Percentiles rank a stretch among this genome's conserved stretches.
Evolutionary conservation across 768 basidiomycete species (phyloP).

Genomic region (Chlorophyllum brunneum): DNA sequence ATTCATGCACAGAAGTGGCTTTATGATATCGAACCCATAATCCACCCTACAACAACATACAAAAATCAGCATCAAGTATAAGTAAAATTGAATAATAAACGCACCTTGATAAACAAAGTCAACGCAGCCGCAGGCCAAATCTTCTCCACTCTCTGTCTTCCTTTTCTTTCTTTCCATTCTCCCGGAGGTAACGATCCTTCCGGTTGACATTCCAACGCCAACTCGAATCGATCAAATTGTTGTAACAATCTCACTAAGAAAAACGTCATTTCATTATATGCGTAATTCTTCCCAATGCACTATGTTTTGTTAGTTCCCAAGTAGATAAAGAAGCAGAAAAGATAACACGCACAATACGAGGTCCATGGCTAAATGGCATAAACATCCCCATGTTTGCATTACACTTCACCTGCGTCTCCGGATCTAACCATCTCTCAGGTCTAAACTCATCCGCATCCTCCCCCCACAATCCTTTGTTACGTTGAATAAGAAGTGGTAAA

Average conservation of each 20-base stretch:
- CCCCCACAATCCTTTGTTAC: conserved; percentile 69
- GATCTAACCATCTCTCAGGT: conserved; percentile 74
- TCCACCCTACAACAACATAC: conserved; percentile 40
- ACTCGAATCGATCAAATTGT: conserved; percentile 53
- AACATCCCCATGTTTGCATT: conserved; percentile 65
- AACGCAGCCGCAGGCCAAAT: conserved; percentile 62
- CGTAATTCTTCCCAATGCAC: conserved; percentile 74
- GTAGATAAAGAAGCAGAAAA: not conserved
- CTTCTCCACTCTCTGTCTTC: conserved; percentile 51
- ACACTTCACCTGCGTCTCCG: conserved; percentile 43
- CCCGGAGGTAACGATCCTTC: conserved; percentile 55
- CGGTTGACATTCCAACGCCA: conserved; percentile 62
- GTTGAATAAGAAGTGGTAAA: conserved; percentile 60
- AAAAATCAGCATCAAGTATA: conserved; percentile 2
- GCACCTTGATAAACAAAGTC: conserved; percentile 64
- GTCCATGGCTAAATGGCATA: conserved; percentile 72
- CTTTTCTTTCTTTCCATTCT: conserved; percentile 48
- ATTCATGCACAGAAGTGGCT: conserved; percentile 12
- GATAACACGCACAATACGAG: conserved; percentile 41
- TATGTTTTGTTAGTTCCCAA: conserved; percentile 20
- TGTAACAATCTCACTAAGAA: conserved; percentile 68
- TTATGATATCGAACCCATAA: conserved; percentile 52
- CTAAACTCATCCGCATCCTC: conserved; percentile 73
- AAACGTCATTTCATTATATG: conserved; percentile 73
- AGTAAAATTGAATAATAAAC: conserved; percentile 16